Conservation (phyloP, 495 filamentous ascomycete genomes). For the Aspergillus kassunensis region DNA sequence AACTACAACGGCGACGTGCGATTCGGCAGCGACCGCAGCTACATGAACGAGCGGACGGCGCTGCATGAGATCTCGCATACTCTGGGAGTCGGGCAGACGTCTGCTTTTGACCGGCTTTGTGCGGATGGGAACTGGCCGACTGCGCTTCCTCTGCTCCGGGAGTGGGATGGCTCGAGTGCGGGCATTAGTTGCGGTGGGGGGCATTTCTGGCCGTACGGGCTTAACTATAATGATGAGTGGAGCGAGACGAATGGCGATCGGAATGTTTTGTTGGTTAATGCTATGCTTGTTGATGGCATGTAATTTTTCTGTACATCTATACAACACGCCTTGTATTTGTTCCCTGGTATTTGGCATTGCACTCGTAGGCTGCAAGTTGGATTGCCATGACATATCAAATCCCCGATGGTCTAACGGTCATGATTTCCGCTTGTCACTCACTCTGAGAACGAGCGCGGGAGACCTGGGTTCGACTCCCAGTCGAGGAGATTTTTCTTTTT, state of each 20-base stretch:
- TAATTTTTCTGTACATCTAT: background rate
- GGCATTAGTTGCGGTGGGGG: constrained; percentile 6
- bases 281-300: constrained; percentile 11
- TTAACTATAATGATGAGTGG: constrained; percentile 10
- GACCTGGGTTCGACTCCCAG: constrained; percentile 17
- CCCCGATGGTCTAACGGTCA: constrained; percentile 17
- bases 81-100: constrained; percentile 8
- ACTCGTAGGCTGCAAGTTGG: too few relatives aligned
- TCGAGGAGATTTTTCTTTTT: constrained; percentile 18
- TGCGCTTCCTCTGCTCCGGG: background rate
- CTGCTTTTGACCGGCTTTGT: constrained; percentile 4
- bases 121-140: constrained; percentile 2
- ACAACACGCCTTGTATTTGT: too few relatives aligned
- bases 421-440: constrained; percentile 15
- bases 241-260: constrained; percentile 10
- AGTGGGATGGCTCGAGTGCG: constrained; percentile 6
- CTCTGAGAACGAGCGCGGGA: constrained; percentile 6
- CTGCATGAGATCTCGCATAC: constrained; percentile 13
- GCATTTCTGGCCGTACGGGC: constrained; percentile 11
- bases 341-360: too few relatives aligned
- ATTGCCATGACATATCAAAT: too few relatives aligned
- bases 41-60: constrained; percentile 11
- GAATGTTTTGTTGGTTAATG: constrained; percentile 9
- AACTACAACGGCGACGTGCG: constrained; percentile 7
- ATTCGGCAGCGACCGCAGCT: constrained; percentile 7